phyloP scores from a whole-genome alignment of 495 filamentous ascomycete genomes.

The Bathelium albidoporum region DNA sequence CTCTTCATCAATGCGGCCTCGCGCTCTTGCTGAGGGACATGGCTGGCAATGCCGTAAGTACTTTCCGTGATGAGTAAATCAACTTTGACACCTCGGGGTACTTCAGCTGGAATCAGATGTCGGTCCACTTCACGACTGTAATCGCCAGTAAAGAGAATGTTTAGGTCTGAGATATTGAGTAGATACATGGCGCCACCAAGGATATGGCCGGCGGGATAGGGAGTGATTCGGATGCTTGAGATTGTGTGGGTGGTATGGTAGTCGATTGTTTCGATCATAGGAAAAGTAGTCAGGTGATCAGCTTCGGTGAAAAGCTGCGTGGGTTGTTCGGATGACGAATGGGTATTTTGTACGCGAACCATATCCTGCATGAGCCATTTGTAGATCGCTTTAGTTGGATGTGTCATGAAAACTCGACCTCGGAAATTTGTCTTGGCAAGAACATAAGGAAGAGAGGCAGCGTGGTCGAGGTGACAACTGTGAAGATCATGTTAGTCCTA shows the following conservation, averaged over 20 bases:
- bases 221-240: slow-evolving; percentile 89
- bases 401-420: slow-evolving; percentile 96
- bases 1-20: slow-evolving; percentile 91
- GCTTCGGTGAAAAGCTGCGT: slow-evolving; percentile 84
- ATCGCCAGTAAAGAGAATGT: slow-evolving; percentile 94
- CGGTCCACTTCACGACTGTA: slow-evolving; percentile 91
- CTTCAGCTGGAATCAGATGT: slow-evolving; percentile 83
- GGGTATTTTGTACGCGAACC: slow-evolving; percentile 77
- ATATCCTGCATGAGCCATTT: slow-evolving; percentile 98
- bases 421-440: slow-evolving; percentile 96
- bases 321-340: slow-evolving; percentile 59
- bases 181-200: slow-evolving; percentile 98
- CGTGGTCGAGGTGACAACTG: slow-evolving; percentile 97
- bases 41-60: slow-evolving; percentile 88
- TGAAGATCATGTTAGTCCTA: neutral
- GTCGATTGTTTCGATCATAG: slow-evolving; percentile 90
- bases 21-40: slow-evolving; percentile 77
- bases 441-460: slow-evolving; percentile 90
- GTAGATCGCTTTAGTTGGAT: slow-evolving; percentile 98
- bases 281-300: slow-evolving; percentile 86
- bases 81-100: slow-evolving; percentile 74
- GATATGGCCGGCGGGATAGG: slow-evolving; percentile 93
- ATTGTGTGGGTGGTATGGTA: slow-evolving; percentile 97
- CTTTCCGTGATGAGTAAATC: slow-evolving; percentile 96
- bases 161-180: slow-evolving; percentile 89